Percentiles rank a stretch among this genome's conserved stretches.
Conservation (phyloP, 441 rosid species). For the Geranium incanum region DNA sequence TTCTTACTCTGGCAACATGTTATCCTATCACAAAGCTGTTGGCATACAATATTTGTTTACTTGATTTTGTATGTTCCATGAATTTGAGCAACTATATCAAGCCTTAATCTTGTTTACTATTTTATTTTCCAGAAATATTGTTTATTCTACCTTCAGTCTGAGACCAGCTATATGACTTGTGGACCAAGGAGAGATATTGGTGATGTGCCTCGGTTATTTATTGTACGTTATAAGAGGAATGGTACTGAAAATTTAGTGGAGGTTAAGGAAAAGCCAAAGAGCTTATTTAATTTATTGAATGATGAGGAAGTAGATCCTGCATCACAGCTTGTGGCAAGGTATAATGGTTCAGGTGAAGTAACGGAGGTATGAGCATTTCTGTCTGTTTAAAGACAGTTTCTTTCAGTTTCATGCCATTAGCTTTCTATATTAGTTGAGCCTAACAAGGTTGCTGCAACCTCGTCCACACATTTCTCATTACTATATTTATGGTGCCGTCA, state of each 20-base stretch:
- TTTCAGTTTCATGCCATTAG: conserved; percentile 1
- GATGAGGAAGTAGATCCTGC: conserved; percentile 64
- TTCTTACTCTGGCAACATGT: neutral
- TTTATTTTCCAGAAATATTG: conserved; percentile 67
- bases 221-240: conserved; percentile 81
- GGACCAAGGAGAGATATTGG: conserved; percentile 71
- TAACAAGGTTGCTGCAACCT: neutral
- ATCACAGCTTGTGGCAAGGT: conserved; percentile 85
- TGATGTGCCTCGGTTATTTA: conserved; percentile 77
- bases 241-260: conserved; percentile 38
- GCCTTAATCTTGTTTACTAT: neutral
- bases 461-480: neutral
- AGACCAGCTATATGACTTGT: conserved; percentile 79
- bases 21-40: neutral
- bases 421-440: conserved; percentile 13
- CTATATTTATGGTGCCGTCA: conserved; percentile 16
- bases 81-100: neutral
- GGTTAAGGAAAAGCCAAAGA: conserved; percentile 45
- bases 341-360: conserved; percentile 65
- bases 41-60: neutral
- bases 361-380: conserved; percentile 42
- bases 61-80: neutral
- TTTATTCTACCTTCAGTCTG: conserved; percentile 77
- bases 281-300: conserved; percentile 44
- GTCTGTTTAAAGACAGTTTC: neutral